Evolutionary conservation across 495 filamentous ascomycete genomes (phyloP).

Genomic region (Penicillium nucicola): DNA sequence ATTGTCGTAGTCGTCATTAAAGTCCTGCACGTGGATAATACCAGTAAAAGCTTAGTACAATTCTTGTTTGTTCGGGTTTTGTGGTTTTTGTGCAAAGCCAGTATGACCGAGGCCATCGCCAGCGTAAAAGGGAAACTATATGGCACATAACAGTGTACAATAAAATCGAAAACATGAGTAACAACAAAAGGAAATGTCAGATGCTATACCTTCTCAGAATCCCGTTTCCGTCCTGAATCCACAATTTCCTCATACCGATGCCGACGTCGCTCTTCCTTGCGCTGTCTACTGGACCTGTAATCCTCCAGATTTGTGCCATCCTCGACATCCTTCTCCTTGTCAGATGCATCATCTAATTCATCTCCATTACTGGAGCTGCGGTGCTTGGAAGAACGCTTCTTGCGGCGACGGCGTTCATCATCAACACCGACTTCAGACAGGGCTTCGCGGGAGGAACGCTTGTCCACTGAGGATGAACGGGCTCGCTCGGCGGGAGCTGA

Average conservation of each 20-base stretch:
- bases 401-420: slow-evolving; percentile 41
- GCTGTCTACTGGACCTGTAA: slow-evolving; percentile 34
- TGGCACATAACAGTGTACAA: slow-evolving; percentile 31
- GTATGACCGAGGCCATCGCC: slow-evolving; percentile 7
- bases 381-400: slow-evolving; percentile 38
- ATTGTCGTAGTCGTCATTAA: slow-evolving; percentile 31
- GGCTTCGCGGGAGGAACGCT: slow-evolving; percentile 33
- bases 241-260: slow-evolving; percentile 37
- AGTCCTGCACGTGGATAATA: slow-evolving; percentile 40
- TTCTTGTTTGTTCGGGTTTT: slow-evolving; percentile 20
- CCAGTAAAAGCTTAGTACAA: slow-evolving; percentile 38
- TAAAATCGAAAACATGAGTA: slow-evolving; percentile 22
- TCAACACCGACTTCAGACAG: slow-evolving; percentile 39
- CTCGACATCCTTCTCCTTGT: slow-evolving; percentile 19
- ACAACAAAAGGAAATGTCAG: slow-evolving; percentile 31
- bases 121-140: slow-evolving; percentile 24
- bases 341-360: slow-evolving; percentile 20
- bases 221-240: slow-evolving; percentile 30
- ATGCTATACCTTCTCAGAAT: slow-evolving; percentile 48
- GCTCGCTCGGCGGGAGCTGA: slow-evolving; percentile 31
- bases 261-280: slow-evolving; percentile 39
- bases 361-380: slow-evolving; percentile 35
- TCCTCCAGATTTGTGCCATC: slow-evolving; percentile 34
- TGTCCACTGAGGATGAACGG: slow-evolving; percentile 33
- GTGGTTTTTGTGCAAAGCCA: slow-evolving; percentile 18